Percentiles rank a stretch among this genome's conserved stretches.
These are phyloP conservation scores for Uronychia binucleata DNA, from an alignment of 73 alveolate species.

Conservation along the genomic window DNA sequence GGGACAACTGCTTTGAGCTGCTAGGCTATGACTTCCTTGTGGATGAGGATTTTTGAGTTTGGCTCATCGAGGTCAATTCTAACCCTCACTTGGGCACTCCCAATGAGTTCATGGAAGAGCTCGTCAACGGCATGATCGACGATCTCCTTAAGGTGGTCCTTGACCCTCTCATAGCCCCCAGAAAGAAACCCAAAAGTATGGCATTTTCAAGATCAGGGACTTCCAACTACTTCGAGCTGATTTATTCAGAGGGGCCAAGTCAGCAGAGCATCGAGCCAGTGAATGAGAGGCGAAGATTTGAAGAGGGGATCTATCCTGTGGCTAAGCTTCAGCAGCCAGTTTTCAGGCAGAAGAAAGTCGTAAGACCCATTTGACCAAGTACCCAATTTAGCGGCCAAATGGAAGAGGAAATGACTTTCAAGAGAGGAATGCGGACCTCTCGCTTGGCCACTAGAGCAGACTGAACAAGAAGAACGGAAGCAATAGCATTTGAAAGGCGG, in stretches of 20 bases:
- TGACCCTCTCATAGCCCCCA: not conserved
- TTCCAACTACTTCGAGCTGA: constrained; percentile 31
- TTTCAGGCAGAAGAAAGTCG: not conserved
- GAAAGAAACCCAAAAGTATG: not conserved
- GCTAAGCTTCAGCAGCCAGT: not conserved
- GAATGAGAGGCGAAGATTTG: not conserved
- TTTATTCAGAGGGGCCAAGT: constrained; percentile 37
- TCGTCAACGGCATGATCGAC: not conserved
- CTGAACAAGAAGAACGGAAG: not conserved
- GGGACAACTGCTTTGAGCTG: constrained; percentile 54
- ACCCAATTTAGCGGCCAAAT: not conserved
- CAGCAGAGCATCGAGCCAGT: not conserved
- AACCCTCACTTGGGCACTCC: constrained; percentile 37
- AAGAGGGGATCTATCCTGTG: not conserved
- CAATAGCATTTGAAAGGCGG: not conserved
- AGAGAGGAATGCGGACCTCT: not conserved
- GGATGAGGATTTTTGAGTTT: constrained; percentile 38
- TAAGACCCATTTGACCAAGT: not conserved
- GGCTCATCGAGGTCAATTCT: constrained; percentile 41
- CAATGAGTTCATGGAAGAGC: not conserved
- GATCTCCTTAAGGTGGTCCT: not conserved
- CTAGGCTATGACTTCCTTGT: constrained; percentile 53
- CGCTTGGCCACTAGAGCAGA: not conserved
- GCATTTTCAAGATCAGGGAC: not conserved
- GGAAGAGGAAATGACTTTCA: not conserved